Percentiles rank a stretch among this genome's conserved stretches.
These are phyloP conservation scores for Beta corolliflora DNA, from an alignment of 179 eudicot species.

Conservation along the genomic window DNA sequence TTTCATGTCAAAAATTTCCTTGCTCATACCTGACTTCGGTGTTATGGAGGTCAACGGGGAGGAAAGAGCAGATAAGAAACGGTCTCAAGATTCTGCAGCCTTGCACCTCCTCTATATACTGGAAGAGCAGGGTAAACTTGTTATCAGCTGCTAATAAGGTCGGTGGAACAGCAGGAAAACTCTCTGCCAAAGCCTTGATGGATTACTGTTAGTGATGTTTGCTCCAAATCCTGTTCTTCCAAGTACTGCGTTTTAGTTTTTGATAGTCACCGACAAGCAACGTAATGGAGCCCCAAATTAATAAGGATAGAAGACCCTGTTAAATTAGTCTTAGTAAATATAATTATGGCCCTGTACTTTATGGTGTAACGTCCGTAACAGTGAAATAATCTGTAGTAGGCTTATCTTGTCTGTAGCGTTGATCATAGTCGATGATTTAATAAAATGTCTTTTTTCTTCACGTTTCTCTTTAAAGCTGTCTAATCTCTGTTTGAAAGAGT, in stretches of 20 bases:
- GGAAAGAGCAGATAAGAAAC: slow-evolving; percentile 72
- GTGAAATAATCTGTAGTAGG: not conserved
- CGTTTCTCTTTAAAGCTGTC: not conserved
- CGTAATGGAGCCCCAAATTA: not conserved
- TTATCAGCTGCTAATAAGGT: slow-evolving; percentile 33
- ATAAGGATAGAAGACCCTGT: not conserved
- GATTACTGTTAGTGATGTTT: not conserved
- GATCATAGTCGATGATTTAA: not conserved
- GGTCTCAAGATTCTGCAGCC: slow-evolving; percentile 84
- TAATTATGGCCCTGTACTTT: slow-evolving; percentile 8
- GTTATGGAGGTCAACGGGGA: slow-evolving; percentile 56
- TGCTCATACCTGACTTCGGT: slow-evolving; percentile 72
- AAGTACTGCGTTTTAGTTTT: not conserved
- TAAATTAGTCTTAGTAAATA: not conserved
- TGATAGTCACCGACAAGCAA: not conserved
- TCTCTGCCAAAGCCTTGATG: not conserved
- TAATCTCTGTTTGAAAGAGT: not conserved
- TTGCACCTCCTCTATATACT: slow-evolving; percentile 59
- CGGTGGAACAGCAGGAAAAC: too few species aligned
- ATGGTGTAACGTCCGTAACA: not conserved
- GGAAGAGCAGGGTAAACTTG: slow-evolving; percentile 49
- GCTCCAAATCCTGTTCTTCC: not conserved
- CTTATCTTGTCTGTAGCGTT: slow-evolving; percentile 2
- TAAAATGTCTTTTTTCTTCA: not conserved
- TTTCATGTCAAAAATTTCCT: slow-evolving; percentile 57